phyloP scores from a whole-genome alignment of 2,329 filamentous ascomycete species.

The Orbilia oligospora region DNA sequence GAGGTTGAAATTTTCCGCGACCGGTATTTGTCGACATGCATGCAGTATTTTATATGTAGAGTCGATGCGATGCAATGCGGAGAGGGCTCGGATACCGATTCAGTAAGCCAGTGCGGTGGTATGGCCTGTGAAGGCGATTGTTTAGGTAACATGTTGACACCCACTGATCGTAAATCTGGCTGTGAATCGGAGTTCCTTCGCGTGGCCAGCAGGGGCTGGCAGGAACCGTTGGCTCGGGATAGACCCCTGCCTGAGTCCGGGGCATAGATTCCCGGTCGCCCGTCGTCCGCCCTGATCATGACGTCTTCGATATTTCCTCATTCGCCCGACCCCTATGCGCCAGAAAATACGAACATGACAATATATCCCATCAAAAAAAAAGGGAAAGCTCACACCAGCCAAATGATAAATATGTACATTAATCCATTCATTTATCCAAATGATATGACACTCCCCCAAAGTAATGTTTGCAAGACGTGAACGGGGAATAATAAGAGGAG shows the following conservation, averaged over 20 bases:
- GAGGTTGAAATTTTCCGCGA: conserved; percentile 2
- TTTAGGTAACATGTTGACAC: conserved; percentile 7
- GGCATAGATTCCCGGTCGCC: neutral
- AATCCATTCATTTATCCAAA: conserved; percentile 12
- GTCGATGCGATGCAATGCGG: neutral
- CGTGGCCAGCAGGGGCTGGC: conserved; percentile 5
- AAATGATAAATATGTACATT: neutral
- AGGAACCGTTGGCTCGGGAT: conserved; percentile 17
- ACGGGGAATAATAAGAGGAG: neutral
- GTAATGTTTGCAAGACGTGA: neutral
- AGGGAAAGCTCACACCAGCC: neutral
- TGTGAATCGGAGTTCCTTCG: conserved; percentile 49
- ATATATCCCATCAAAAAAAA: conserved; percentile 9
- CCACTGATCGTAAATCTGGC: conserved; percentile 40
- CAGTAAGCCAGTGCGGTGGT: neutral
- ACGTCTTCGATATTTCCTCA: conserved; percentile 53
- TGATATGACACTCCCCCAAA: neutral
- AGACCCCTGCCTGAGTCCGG: conserved; percentile 18
- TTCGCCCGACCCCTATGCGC: conserved; percentile 19
- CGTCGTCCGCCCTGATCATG: conserved; percentile 23
- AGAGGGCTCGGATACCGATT: neutral
- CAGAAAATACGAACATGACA: conserved; percentile 14
- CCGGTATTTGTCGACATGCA: conserved; percentile 1
- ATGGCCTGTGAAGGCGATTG: conserved; percentile 23
- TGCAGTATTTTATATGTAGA: conserved; percentile 1